Conservation (phyloP, 495 filamentous ascomycete species). For the Penicillium paradoxum region DNA sequence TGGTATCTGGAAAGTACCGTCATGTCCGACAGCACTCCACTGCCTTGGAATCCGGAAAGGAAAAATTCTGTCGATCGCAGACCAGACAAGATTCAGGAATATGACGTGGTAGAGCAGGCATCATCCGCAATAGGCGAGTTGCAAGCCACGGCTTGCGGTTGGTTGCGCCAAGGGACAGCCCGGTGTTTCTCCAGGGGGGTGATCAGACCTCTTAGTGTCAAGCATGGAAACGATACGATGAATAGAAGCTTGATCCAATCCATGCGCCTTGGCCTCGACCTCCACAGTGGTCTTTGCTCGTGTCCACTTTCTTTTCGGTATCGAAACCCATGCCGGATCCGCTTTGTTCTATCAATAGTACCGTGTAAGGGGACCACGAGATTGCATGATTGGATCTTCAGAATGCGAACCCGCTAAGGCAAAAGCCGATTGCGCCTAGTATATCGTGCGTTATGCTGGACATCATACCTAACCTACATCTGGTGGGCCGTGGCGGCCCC, state of each 20-base stretch:
- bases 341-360: neutral
- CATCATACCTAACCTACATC: too few relatives aligned
- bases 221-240: neutral
- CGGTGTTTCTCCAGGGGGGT: neutral
- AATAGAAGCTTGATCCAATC: neutral
- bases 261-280: too few relatives aligned
- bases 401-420: neutral
- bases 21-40: constrained; percentile 2
- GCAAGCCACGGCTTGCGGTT: constrained; percentile 2
- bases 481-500: constrained; percentile 13
- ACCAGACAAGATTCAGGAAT: neutral
- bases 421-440: constrained; percentile 11
- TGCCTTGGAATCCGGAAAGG: neutral
- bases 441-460: constrained; percentile 14
- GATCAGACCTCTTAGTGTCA: neutral
- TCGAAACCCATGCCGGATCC: neutral
- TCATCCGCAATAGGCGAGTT: constrained; percentile 4
- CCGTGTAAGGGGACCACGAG: neutral
- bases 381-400: neutral
- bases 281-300: neutral
- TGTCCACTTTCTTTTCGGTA: neutral
- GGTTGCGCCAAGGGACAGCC: neutral
- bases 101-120: constrained; percentile 2
- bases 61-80: constrained; percentile 14
- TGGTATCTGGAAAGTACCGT: neutral